These are phyloP conservation scores for Cystofilobasidium macerans DNA, from an alignment of 768 basidiomycete genomes.

Conservation along the genomic window DNA sequence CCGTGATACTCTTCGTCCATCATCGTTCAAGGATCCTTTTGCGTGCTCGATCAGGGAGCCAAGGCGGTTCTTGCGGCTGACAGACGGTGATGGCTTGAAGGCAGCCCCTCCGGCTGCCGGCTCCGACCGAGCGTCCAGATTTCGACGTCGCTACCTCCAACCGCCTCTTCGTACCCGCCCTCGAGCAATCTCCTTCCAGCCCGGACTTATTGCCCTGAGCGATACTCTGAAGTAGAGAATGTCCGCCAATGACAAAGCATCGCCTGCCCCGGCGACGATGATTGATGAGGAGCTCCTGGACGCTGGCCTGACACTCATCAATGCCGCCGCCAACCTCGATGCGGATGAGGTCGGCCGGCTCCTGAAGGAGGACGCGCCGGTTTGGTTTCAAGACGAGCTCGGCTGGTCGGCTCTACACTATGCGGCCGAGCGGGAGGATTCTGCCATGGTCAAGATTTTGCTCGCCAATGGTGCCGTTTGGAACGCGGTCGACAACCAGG, in stretches of 20 bases:
- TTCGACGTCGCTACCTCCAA: too few relatives aligned
- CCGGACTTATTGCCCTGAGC: too few relatives aligned
- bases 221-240: too few relatives aligned
- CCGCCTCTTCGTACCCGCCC: too few relatives aligned
- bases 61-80: not conserved
- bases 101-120: too few relatives aligned
- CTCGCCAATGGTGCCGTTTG: constrained; percentile 77
- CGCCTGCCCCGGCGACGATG: not conserved
- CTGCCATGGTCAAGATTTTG: constrained; percentile 53
- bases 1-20: constrained; percentile 1
- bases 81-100: too few relatives aligned
- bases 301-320: constrained; percentile 19
- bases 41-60: not conserved
- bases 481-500: constrained; percentile 80
- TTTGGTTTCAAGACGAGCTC: constrained; percentile 26
- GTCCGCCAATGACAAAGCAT: not conserved
- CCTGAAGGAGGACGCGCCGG: constrained; percentile 23
- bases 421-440: constrained; percentile 50
- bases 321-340: constrained; percentile 10
- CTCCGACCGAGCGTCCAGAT: too few relatives aligned
- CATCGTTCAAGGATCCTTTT: not conserved
- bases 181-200: too few relatives aligned
- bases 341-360: constrained; percentile 14
- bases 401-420: constrained; percentile 26
- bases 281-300: constrained; percentile 9